Conservation (phyloP, 805 yeast genomes). For the Schwanniomyces occidentalis region DNA sequence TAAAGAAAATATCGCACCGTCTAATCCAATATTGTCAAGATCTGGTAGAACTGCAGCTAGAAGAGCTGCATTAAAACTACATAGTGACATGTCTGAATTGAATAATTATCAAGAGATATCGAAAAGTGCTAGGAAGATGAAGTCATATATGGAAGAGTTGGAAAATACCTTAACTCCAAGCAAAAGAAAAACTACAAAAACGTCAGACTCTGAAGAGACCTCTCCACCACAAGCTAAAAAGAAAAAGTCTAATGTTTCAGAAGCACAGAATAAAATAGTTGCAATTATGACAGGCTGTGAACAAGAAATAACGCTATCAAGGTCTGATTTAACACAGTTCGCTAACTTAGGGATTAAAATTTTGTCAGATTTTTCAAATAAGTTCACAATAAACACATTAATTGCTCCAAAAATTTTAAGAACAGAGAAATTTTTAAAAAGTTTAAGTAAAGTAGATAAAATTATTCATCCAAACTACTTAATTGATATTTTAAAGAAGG, state of each 20-base stretch:
- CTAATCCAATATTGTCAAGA: conserved; percentile 5
- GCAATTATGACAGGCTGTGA: conserved; percentile 72
- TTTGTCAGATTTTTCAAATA: conserved; percentile 42
- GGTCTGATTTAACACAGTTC: conserved; percentile 45
- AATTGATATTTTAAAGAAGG: conserved; percentile 38
- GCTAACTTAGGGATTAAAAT: conserved; percentile 59
- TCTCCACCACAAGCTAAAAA: conserved; percentile 9
- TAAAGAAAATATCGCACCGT: conserved; percentile 6
- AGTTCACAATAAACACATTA: conserved; percentile 44
- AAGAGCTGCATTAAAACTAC: conserved; percentile 65
- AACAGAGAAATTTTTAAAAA: conserved; percentile 81
- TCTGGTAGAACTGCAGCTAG: conserved; percentile 59
- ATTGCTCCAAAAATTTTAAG: conserved; percentile 82
- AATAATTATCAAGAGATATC: conserved; percentile 57
- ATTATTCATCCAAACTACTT: conserved; percentile 59
- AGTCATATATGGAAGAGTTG: conserved; percentile 35
- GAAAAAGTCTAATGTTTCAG: conserved; percentile 12
- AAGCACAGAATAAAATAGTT: conserved; percentile 37
- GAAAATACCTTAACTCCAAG: conserved; percentile 17
- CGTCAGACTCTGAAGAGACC: conserved; percentile 2
- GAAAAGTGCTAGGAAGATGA: conserved; percentile 46
- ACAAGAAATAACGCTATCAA: conserved; percentile 35
- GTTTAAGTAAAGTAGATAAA: conserved; percentile 57
- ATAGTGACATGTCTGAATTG: conserved; percentile 66
- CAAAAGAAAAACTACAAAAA: conserved; percentile 1